Percentiles rank a stretch among this genome's conserved stretches.
phyloP scores from a whole-genome alignment of 2,329 filamentous ascomycete species.

The Talaromyces marneffei region DNA sequence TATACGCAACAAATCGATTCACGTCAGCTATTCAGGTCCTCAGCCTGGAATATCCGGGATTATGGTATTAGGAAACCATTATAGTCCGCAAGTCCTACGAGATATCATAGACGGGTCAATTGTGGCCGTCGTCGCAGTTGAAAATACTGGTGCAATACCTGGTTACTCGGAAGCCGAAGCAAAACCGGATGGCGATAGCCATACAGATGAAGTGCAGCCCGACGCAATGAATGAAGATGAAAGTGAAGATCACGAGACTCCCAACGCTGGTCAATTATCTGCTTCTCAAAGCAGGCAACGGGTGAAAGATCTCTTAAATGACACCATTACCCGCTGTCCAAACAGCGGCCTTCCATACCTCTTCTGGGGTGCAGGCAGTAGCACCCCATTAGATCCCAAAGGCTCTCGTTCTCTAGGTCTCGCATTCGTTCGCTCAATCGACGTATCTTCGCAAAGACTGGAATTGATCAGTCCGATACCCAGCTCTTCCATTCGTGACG shows the following conservation, averaged over 20 bases:
- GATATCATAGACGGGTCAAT: slow-evolving; percentile 51
- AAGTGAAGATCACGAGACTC: slow-evolving; percentile 8
- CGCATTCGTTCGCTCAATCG: slow-evolving; percentile 40
- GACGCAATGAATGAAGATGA: neutral
- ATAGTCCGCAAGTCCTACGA: slow-evolving; percentile 43
- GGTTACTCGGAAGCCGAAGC: slow-evolving; percentile 11
- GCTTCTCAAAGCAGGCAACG: slow-evolving; percentile 17
- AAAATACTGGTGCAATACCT: slow-evolving; percentile 33
- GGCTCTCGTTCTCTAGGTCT: slow-evolving; percentile 47
- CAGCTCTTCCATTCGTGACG: slow-evolving; percentile 23
- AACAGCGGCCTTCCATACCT: slow-evolving; percentile 48
- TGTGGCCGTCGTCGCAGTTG: slow-evolving; percentile 49
- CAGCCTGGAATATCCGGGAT: slow-evolving; percentile 46
- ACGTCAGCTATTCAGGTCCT: slow-evolving; percentile 45
- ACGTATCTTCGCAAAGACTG: slow-evolving; percentile 34
- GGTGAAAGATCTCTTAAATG: slow-evolving; percentile 12
- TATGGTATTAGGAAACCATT: slow-evolving; percentile 47
- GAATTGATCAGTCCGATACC: slow-evolving; percentile 47
- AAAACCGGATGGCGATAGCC: slow-evolving; percentile 3
- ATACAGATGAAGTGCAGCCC: slow-evolving; percentile 6
- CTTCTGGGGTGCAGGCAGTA: slow-evolving; percentile 36
- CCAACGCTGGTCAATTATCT: slow-evolving; percentile 17
- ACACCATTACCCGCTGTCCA: slow-evolving; percentile 36
- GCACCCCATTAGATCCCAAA: slow-evolving; percentile 42
- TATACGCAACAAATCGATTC: slow-evolving; percentile 42